Percentiles rank a stretch among this genome's conserved stretches.
Evolutionary conservation across 169 alveolate species (phyloP).

Genomic region (Cryptosporidium sp.): DNA sequence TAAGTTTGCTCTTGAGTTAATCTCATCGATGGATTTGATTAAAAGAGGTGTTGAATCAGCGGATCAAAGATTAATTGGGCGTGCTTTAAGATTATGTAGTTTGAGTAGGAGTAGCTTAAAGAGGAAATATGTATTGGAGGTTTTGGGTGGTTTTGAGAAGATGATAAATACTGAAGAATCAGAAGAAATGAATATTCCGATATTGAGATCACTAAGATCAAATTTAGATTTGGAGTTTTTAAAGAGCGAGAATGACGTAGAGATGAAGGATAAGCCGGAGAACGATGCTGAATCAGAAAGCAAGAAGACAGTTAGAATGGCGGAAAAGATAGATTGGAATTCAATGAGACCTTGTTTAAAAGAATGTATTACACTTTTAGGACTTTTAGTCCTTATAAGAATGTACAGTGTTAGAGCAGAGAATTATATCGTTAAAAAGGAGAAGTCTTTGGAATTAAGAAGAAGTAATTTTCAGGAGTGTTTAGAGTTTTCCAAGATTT

Average conservation of each 20-base stretch:
- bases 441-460: slow-evolving; percentile 19
- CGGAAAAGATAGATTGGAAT: slow-evolving; percentile 65
- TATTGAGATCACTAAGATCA: not conserved
- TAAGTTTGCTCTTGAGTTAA: slow-evolving; percentile 11
- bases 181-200: not conserved
- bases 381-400: slow-evolving; percentile 70
- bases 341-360: slow-evolving; percentile 63
- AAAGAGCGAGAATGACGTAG: slow-evolving; percentile 5
- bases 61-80: slow-evolving; percentile 62
- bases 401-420: slow-evolving; percentile 73
- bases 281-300: not conserved
- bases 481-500: not conserved
- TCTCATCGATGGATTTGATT: slow-evolving; percentile 52
- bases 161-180: not conserved
- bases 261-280: slow-evolving; percentile 11
- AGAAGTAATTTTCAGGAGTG: not conserved
- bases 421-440: slow-evolving; percentile 1
- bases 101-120: not conserved
- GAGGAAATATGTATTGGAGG: not conserved
- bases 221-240: not conserved
- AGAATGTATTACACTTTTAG: slow-evolving; percentile 77
- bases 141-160: slow-evolving; percentile 4
- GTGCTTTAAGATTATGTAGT: slow-evolving; percentile 55
- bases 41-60: slow-evolving; percentile 58
- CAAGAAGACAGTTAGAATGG: not conserved